phyloP scores from a whole-genome alignment of 441 rosid genomes.

The Populus tomentosa region DNA sequence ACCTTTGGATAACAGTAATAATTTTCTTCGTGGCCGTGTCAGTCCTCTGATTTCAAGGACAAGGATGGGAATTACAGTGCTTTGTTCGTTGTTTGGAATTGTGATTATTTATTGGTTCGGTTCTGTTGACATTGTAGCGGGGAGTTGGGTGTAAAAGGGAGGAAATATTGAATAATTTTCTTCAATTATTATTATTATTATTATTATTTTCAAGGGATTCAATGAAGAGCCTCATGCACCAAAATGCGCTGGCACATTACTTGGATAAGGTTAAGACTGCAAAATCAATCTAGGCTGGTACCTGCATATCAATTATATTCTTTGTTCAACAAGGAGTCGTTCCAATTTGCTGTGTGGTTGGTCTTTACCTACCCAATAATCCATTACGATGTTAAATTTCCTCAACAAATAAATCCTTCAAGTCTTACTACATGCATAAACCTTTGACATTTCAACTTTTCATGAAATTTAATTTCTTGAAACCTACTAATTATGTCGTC shows the following conservation, averaged over 20 bases:
- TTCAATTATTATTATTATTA: too few relatives aligned
- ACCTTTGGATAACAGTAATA: background rate
- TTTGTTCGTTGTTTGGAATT: background rate
- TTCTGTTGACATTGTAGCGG: background rate
- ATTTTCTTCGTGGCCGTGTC: constrained; percentile 1
- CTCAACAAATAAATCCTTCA: background rate
- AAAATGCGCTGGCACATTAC: background rate
- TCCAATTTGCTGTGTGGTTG: too few relatives aligned
- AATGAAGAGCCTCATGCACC: background rate
- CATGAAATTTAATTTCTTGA: background rate
- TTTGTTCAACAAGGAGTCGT: background rate
- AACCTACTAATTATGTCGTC: background rate
- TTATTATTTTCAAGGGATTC: background rate
- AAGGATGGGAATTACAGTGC: background rate
- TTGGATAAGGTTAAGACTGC: background rate
- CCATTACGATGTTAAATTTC: background rate
- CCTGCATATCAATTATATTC: background rate
- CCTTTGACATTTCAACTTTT: background rate
- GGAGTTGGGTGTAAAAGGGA: too few relatives aligned
- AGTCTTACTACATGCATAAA: background rate
- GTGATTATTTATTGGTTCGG: background rate
- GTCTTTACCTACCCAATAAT: background rate
- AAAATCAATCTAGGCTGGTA: background rate
- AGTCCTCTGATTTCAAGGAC: constrained; percentile 1
- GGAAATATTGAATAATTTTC: too few relatives aligned